phyloP scores from a whole-genome alignment of 345 rosid genomes.

The Theobroma cacao region DNA sequence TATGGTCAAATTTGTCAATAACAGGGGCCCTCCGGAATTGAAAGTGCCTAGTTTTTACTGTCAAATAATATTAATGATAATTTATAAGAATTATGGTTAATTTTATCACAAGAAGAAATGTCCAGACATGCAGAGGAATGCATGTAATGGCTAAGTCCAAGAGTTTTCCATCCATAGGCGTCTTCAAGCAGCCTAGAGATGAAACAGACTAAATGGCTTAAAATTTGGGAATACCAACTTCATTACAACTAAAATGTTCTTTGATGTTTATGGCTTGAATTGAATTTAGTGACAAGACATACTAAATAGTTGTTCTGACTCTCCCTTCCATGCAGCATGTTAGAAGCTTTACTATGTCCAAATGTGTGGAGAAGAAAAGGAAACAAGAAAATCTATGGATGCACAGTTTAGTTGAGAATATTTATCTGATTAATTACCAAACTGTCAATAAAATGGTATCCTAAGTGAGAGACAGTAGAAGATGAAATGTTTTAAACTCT shows the following conservation, averaged over 20 bases:
- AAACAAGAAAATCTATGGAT: background rate
- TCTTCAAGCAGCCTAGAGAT: background rate
- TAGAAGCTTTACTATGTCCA: background rate
- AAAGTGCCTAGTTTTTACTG: background rate
- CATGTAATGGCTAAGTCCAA: background rate
- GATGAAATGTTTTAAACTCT: background rate
- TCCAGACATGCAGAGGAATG: background rate
- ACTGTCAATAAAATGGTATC: background rate
- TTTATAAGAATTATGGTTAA: background rate
- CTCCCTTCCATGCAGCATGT: background rate
- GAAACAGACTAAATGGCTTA: background rate
- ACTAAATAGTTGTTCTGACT: background rate
- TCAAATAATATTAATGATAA: background rate
- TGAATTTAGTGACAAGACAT: background rate
- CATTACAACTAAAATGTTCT: background rate
- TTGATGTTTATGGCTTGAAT: background rate
- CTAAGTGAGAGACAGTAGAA: background rate
- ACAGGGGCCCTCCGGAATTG: background rate
- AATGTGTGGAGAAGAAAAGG: background rate
- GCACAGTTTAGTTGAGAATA: background rate
- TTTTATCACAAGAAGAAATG: background rate
- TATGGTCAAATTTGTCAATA: background rate
- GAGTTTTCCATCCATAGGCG: background rate
- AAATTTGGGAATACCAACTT: background rate
- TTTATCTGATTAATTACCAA: background rate